Percentiles rank a stretch among this genome's conserved stretches.
phyloP scores from a whole-genome alignment of 257 asterid genomes.

The Plantago major region DNA sequence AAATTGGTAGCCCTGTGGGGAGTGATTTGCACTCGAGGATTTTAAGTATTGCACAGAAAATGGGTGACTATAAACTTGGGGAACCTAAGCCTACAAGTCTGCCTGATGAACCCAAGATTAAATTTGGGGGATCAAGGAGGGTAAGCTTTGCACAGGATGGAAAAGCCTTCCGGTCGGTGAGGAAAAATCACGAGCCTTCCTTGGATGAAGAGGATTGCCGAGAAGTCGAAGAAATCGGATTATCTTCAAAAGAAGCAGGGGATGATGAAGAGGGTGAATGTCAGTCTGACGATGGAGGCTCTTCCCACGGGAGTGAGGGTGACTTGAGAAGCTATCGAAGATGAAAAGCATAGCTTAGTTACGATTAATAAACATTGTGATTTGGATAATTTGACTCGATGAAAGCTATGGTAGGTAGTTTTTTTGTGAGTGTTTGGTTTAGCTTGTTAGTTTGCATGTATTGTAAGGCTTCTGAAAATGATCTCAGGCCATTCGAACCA shows the following conservation, averaged over 20 bases:
- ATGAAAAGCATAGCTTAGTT: conserved; percentile 26
- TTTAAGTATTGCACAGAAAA: no score
- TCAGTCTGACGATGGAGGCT: conserved; percentile 33
- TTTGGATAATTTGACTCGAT: conserved; percentile 14
- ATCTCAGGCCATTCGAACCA: background rate
- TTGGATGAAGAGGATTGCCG: conserved; percentile 29
- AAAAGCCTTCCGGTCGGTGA: conserved; percentile 29
- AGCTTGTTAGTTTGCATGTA: conserved; percentile 11
- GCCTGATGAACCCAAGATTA: no score
- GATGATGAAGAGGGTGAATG: conserved; percentile 36
- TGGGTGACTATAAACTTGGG: no score
- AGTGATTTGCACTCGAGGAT: conserved; percentile 14
- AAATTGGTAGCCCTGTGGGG: conserved; percentile 23
- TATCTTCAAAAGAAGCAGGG: conserved; percentile 26
- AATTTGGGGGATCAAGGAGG: no score
- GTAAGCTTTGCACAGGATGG: conserved; percentile 63
- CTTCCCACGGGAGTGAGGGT: conserved; percentile 35
- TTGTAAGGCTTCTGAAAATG: background rate
- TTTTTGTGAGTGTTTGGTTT: conserved; percentile 8
- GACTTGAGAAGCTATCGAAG: conserved; percentile 22
- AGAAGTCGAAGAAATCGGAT: conserved; percentile 46
- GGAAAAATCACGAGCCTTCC: conserved; percentile 17
- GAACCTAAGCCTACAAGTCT: no score
- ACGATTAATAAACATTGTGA: background rate
- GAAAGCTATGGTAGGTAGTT: conserved; percentile 3